Percentiles rank a stretch among this genome's conserved stretches.
These are phyloP conservation scores for Potentilla sterilis DNA, from an alignment of 306 rosid genomes.

Conservation along the genomic window DNA sequence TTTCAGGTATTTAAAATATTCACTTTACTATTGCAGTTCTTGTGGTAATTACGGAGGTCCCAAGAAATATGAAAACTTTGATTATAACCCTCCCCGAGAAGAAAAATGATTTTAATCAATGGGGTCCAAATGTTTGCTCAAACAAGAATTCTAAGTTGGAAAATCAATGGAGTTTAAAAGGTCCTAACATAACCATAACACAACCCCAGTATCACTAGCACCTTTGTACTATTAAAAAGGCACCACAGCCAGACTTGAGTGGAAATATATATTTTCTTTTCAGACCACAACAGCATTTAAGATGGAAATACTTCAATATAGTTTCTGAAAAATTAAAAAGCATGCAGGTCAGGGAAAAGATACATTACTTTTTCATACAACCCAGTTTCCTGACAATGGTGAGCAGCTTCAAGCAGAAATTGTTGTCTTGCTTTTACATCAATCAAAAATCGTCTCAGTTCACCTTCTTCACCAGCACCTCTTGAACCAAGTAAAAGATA, in stretches of 20 bases:
- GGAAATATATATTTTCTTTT: not conserved
- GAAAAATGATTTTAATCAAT: not conserved
- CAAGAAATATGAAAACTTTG: not conserved
- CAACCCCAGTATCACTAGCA: slow-evolving; percentile 22
- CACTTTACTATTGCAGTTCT: not conserved
- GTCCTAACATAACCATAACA: not conserved
- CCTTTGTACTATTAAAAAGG: slow-evolving; percentile 1
- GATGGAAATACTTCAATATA: not conserved
- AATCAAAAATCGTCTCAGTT: slow-evolving; percentile 70
- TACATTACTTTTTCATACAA: slow-evolving; percentile 73
- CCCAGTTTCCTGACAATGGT: slow-evolving; percentile 92
- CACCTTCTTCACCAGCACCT: slow-evolving; percentile 96
- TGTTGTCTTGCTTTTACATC: slow-evolving; percentile 78
- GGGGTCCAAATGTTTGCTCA: not conserved
- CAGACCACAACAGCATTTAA: not conserved
- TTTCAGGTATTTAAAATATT: not conserved
- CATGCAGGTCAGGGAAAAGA: not conserved
- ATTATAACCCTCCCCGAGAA: not conserved
- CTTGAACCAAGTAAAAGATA: slow-evolving; percentile 89
- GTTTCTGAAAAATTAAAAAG: slow-evolving; percentile 1
- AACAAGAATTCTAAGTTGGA: not conserved
- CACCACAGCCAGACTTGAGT: slow-evolving; percentile 18
- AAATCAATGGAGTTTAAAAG: not conserved
- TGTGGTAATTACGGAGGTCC: not conserved
- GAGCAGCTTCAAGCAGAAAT: slow-evolving; percentile 87